phyloP scores from a whole-genome alignment of 2,329 filamentous ascomycete species.

The Diaporthe citrichinensis region DNA sequence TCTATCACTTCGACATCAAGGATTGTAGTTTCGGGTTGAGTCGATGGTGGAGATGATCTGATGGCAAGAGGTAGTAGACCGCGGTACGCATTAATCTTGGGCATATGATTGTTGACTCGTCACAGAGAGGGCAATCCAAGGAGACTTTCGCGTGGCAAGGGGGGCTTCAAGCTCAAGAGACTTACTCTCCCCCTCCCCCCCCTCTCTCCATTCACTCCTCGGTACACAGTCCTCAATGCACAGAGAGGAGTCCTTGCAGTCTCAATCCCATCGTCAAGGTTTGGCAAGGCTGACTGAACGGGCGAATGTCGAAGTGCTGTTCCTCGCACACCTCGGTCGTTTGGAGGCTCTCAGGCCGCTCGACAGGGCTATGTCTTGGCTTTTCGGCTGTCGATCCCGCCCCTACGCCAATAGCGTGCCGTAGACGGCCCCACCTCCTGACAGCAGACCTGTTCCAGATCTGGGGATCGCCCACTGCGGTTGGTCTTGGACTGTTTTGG shows the following conservation, averaged over 20 bases:
- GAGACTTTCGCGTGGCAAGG: not conserved
- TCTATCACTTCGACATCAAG: not conserved
- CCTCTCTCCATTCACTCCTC: not conserved
- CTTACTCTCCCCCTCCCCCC: not conserved
- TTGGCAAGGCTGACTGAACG: slow-evolving; percentile 1
- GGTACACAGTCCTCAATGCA: not conserved
- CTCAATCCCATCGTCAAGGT: not conserved
- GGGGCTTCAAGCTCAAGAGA: not conserved
- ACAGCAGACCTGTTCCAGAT: slow-evolving; percentile 33
- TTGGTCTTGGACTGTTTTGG: slow-evolving; percentile 25
- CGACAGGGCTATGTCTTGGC: slow-evolving; percentile 33
- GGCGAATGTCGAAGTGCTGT: not conserved
- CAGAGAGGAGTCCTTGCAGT: not conserved
- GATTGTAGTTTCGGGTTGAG: slow-evolving; percentile 16
- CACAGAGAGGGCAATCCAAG: not conserved
- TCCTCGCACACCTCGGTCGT: not conserved
- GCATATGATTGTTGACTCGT: slow-evolving; percentile 27
- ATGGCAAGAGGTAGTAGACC: not conserved
- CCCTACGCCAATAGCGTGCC: slow-evolving; percentile 2
- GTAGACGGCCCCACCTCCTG: slow-evolving; percentile 29
- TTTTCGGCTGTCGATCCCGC: slow-evolving; percentile 25
- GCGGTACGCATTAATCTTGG: slow-evolving; percentile 14
- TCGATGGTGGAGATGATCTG: slow-evolving; percentile 16
- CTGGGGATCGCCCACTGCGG: slow-evolving; percentile 14
- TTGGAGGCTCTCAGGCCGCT: slow-evolving; percentile 29